Base-by-base conservation (phyloP, 2,329 filamentous ascomycete species). In the Botrytis deweyae region DNA sequence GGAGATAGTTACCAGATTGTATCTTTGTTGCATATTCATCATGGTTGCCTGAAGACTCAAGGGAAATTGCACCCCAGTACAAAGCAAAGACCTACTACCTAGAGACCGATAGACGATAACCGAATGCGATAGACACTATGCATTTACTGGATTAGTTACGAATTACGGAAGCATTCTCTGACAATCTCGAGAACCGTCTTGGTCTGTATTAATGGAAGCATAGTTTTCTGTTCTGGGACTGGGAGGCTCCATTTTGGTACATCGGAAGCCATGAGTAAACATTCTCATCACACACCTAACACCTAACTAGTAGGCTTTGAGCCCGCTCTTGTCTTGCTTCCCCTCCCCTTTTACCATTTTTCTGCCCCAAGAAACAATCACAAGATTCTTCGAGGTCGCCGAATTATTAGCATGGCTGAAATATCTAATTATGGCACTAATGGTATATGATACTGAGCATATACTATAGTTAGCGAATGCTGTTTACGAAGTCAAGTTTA, bases 31-130 rank as follows among this genome's bases (percentile, higher is more conserved):
- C 58, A 67, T 69, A 46, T 44, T 6, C n/a, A 46, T 66, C n/a
- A n/a, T 46, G 70, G 70, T 66, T 72, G 70, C 70, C 70, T 72
- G 70, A 72, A 66, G 70, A 58, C 61, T 58, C 14, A 8, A 29
- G 14, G 61, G n/a, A 42, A 46, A 42, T 66, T 20, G 46, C 10
- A 65, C 46, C 61, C 70, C 58, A 25, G 62, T 55, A 38, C 20
- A n/a, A 44, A 33, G 46, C 38, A 52, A 52, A 38, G 49, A 18
- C 63, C 29, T 29, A 29, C 29, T 29, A 29, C 29, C 52, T 58
- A 10, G 67, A 66, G 63, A 22, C 25, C 25, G 49, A 58, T 68
- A 42, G 40, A 68, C 66, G 66, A 68, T 58, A 58, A 18, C n/a
- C 14, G 52, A 58, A 18, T 2, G 16, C 29, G 65, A 68, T 55